Conservation (phyloP, 352 stramenopile species). For the Phytophthora pluvialis region DNA sequence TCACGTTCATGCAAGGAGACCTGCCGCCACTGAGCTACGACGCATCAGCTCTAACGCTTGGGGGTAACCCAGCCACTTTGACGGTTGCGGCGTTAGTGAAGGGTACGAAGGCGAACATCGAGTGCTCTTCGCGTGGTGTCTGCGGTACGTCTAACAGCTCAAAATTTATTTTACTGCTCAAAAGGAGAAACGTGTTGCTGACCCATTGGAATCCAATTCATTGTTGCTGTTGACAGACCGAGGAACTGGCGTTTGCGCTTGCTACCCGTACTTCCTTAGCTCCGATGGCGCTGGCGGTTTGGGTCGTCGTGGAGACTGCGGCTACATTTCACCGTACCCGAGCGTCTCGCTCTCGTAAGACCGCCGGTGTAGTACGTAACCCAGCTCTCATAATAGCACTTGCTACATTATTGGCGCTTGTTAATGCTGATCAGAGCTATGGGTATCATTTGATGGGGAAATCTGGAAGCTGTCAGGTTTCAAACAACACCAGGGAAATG, state of each 20-base stretch:
- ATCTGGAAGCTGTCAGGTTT: neutral
- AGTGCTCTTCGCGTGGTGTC: constrained; percentile 71
- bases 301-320: constrained; percentile 91
- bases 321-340: constrained; percentile 80
- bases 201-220: neutral
- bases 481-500: neutral
- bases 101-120: constrained; percentile 83
- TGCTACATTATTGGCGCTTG: no score
- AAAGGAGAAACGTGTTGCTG: neutral
- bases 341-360: constrained; percentile 45
- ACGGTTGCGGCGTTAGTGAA: constrained; percentile 41
- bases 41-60: constrained; percentile 51
- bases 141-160: constrained; percentile 54
- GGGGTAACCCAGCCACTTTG: constrained; percentile 28
- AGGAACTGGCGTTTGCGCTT: constrained; percentile 63
- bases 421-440: no score
- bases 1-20: constrained; percentile 73
- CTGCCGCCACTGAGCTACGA: constrained; percentile 51
- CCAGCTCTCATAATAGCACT: no score
- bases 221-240: constrained; percentile 46
- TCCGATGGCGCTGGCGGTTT: constrained; percentile 75
- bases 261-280: constrained; percentile 74
- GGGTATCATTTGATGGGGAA: neutral
- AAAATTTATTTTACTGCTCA: neutral
- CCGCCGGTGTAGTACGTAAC: neutral